A percentile compares a stretch with the other conserved stretches of the same genome.
These are phyloP conservation scores for Colletotrichum lupini DNA, from an alignment of 2,329 filamentous ascomycete genomes.

Conservation along the genomic window DNA sequence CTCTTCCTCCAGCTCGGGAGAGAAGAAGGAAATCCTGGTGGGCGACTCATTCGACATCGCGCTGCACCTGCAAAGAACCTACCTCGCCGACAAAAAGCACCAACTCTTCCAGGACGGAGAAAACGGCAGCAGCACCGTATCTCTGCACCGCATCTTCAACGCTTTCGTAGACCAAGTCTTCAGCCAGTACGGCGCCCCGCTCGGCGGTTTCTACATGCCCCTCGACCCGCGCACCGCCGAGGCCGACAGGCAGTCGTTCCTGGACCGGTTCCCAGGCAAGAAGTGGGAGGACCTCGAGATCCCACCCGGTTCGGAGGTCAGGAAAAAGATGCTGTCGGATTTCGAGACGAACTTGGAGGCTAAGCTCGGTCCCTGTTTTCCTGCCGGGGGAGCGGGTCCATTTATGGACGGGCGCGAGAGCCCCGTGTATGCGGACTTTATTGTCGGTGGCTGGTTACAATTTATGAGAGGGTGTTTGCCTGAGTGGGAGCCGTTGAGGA, in stretches of 20 bases:
- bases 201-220: neutral
- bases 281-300: neutral
- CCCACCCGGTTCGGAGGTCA: neutral
- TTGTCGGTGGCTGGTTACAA: constrained; percentile 66
- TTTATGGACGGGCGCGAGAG: constrained; percentile 50
- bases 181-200: neutral
- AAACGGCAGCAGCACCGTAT: constrained; percentile 26
- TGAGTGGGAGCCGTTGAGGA: constrained; percentile 55
- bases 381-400: constrained; percentile 54
- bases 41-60: constrained; percentile 77
- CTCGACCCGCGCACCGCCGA: constrained; percentile 2
- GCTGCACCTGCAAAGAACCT: constrained; percentile 64
- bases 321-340: neutral
- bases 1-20: neutral
- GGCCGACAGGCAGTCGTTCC: neutral
- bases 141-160: constrained; percentile 53
- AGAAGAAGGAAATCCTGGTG: constrained; percentile 42
- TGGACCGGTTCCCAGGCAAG: neutral
- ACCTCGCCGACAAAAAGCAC: constrained; percentile 57
- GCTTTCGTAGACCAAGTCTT: constrained; percentile 44
- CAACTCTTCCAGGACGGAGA: constrained; percentile 56
- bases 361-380: neutral
- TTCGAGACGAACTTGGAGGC: neutral
- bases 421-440: constrained; percentile 68
- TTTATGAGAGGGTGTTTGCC: constrained; percentile 56